Base-by-base conservation (phyloP, 1,139 yeast genomes). In the Kurtzmaniella quercitrusa region DNA sequence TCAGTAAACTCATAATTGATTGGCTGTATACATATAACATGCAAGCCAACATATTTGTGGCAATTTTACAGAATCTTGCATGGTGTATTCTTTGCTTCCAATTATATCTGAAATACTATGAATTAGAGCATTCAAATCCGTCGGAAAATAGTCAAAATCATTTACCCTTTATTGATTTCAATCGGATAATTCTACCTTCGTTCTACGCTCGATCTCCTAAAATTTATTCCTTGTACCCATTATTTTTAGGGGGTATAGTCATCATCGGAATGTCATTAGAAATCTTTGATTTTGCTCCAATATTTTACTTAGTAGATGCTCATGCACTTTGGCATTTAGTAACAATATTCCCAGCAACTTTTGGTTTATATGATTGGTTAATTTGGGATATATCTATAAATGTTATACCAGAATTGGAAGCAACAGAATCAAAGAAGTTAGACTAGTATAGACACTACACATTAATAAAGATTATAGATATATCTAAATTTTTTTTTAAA, bases 1-100 rank as follows among this genome's bases (percentile, higher is more conserved):
- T 93, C 9, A 62, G 76, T 40, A 74, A 93, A 49, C 69, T 93
- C 40, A 73, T 83, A 34, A 61, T 78, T 12, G 85, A 83, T 54
- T 93, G 97, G 91, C 85, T 90, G 49, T 93, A 93, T 63, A 82
- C 95, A 1, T 93, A 93, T 63, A 93, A 93, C 66, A 93, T 93
- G 98, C 76, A 80, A 54, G 96, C 95, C 25, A 93, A 94, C 56
- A 82, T 93, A 2, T 62, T 76, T 1, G 76, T 89, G 43, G 98
- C 97, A 0, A 48, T 89, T 2, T 50, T 83, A 4, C 97, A 91
- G 55, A 87, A 90, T 60, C 51, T 76, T n/a, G 52, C 62, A 38
- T 61, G 68, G 56, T 59, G 51, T 31, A 45, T 58, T 25, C 52
- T 65, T 33, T 68, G 75, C 43, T 71, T 60, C 50, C 48, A 57